Evolutionary conservation across 2,329 filamentous ascomycete genomes (phyloP).

Genomic region (Beauveria australis): DNA sequence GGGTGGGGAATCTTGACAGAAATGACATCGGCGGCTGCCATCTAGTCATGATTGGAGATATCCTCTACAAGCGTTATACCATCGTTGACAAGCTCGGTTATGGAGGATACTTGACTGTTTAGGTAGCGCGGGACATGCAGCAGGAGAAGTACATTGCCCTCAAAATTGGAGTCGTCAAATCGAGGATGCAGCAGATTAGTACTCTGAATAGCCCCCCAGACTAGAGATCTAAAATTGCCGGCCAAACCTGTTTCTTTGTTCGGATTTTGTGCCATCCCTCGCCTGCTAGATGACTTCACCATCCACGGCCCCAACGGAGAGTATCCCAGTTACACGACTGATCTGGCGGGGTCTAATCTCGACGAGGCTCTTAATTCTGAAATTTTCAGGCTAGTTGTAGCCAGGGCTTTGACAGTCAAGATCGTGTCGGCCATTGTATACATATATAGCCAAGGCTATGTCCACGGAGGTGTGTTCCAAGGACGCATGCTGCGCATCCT

Average conservation of each 20-base stretch:
- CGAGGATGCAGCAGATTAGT: neutral
- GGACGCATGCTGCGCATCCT: conserved; percentile 21
- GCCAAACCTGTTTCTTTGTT: neutral
- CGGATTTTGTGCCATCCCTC: neutral
- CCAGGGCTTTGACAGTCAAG: conserved; percentile 15
- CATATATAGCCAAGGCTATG: conserved; percentile 17
- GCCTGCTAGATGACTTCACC: neutral
- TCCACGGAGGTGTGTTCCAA: conserved; percentile 18
- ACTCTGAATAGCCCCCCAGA: neutral
- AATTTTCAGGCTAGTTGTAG: conserved; percentile 13
- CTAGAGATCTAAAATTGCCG: no score
- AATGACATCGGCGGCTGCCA: neutral
- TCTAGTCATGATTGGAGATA: neutral
- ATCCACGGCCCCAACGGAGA: neutral
- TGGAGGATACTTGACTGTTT: conserved; percentile 31
- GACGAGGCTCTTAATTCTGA: neutral
- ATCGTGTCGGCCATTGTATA: conserved; percentile 19
- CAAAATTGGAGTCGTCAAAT: conserved; percentile 12
- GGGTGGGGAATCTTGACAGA: neutral
- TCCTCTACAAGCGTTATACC: conserved; percentile 22
- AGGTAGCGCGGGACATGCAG: conserved; percentile 28
- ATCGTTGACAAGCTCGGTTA: conserved; percentile 30
- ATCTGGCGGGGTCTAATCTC: neutral
- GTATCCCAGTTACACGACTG: neutral
- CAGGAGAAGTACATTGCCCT: conserved; percentile 12